Percentiles rank a stretch among this genome's conserved stretches.
Evolutionary conservation across 1,284 basidiomycete genomes (phyloP).

Genomic region (Ceratobasidium sp.): DNA sequence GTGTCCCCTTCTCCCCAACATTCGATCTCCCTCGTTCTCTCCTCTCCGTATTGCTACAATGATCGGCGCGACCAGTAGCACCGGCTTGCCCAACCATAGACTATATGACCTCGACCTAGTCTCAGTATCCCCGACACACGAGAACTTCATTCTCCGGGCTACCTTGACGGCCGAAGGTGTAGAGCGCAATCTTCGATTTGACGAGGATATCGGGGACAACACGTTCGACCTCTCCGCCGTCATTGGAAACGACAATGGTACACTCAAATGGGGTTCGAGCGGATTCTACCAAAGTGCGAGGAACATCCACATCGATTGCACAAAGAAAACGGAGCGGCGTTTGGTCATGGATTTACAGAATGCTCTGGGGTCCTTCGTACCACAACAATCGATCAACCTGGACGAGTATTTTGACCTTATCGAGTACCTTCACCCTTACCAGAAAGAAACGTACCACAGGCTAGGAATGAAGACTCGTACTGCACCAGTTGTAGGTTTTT

Average conservation of each 20-base stretch:
- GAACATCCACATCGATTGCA: not conserved
- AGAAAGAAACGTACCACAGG: conserved; percentile 21
- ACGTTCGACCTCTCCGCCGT: not conserved
- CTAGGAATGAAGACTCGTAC: not conserved
- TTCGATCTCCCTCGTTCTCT: too few relatives aligned
- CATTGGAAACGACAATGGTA: conserved; percentile 9
- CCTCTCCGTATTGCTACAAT: too few relatives aligned
- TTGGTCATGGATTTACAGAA: not conserved
- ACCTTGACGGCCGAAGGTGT: too few relatives aligned
- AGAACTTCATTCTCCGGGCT: not conserved
- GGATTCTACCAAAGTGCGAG: not conserved
- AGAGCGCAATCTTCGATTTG: not conserved
- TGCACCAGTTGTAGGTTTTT: conserved; percentile 6
- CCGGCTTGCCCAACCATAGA: not conserved
- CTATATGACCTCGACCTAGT: not conserved
- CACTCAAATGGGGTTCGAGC: not conserved
- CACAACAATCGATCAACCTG: not conserved
- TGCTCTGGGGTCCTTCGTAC: too few relatives aligned
- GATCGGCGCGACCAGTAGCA: too few relatives aligned
- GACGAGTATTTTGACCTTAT: too few relatives aligned
- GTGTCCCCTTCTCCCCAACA: too few relatives aligned
- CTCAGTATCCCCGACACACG: not conserved
- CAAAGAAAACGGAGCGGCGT: not conserved
- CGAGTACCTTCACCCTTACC: conserved; percentile 12
- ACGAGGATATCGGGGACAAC: not conserved